phyloP scores from a whole-genome alignment of 148 eudicot genomes.

The Bassia scoparia region DNA sequence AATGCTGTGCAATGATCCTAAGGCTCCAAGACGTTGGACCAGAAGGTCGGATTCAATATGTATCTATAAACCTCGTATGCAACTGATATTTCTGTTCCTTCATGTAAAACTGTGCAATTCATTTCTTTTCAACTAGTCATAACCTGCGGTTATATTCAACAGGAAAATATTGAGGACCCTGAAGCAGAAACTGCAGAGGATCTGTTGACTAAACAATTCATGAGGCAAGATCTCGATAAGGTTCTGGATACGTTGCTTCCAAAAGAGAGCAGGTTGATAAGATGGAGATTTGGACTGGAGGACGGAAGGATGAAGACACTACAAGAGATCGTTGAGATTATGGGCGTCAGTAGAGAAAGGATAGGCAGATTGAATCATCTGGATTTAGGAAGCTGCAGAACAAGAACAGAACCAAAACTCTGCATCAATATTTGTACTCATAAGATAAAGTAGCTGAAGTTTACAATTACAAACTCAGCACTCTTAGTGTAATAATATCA shows the following conservation, averaged over 20 bases:
- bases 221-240: constrained; percentile 73
- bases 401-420: constrained; percentile 60
- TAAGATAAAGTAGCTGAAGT: constrained; percentile 11
- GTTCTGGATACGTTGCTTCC: constrained; percentile 57
- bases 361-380: constrained; percentile 76
- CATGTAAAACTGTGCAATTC: neutral
- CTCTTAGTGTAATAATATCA: neutral
- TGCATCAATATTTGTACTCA: constrained; percentile 51
- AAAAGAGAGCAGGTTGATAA: constrained; percentile 66
- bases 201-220: constrained; percentile 53
- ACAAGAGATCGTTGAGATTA: constrained; percentile 86
- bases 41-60: constrained; percentile 55
- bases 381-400: constrained; percentile 79
- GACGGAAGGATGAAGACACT: constrained; percentile 80
- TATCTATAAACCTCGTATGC: constrained; percentile 65
- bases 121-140: neutral
- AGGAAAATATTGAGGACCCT: constrained; percentile 57
- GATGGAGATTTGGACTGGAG: constrained; percentile 79
- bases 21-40: constrained; percentile 87
- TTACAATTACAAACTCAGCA: neutral
- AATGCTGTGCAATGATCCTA: constrained; percentile 66
- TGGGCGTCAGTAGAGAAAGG: constrained; percentile 92
- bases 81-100: neutral
- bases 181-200: constrained; percentile 63
- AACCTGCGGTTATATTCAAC: constrained; percentile 9